Evolutionary conservation across 768 basidiomycete species (phyloP), one percentile per base, ranked within the genome.

Genomic region (Hypholoma sublateritium): DNA sequence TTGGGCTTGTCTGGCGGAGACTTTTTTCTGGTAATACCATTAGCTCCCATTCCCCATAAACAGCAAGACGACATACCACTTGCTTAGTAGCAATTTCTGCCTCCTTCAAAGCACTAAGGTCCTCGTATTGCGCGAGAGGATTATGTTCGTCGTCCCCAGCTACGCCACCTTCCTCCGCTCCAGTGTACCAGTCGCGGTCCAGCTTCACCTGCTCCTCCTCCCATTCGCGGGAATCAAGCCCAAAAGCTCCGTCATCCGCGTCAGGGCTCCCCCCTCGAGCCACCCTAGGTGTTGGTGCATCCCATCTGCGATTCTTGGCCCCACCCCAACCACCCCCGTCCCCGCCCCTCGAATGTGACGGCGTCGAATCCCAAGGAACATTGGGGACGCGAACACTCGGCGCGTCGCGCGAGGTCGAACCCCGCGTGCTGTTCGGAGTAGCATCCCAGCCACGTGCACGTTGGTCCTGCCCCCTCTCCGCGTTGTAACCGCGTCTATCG

Each of bases 101-200:
- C 54, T 89, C 79, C 69, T 91, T 91, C 44, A 82, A 67, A 0
- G 77, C 67, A 43, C 76, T 84, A 41, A 95, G 74, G 67, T 95
- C 95, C 62, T 98, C 95, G 68, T 95, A 99, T 60, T 95, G 93
- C 0, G 93, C 80, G 34, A 98, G 84, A 0, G 93, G 93, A 66
- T 96, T 98, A 67, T 92, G 89, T 62, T 94, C 94, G 52, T 94
- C 94, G 61, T 97, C 92, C 11, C 89, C 91, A 12, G 89, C 89
- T 17, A 94, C 76, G 2, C 84, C 87, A 19, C 89, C 91, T 58
- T 94, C 94, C 66, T 95, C 96, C 21, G 91, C 92, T 44, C 90
- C 88, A 51, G 85, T 88, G 68, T 98, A 99, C 97, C 97, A 99
- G 66, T 98, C 95, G 24, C 97, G 80, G 71, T 99, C 97, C 66